These are phyloP conservation scores for Sinapis alba DNA, from an alignment of 441 rosid genomes.

Conservation along the genomic window DNA sequence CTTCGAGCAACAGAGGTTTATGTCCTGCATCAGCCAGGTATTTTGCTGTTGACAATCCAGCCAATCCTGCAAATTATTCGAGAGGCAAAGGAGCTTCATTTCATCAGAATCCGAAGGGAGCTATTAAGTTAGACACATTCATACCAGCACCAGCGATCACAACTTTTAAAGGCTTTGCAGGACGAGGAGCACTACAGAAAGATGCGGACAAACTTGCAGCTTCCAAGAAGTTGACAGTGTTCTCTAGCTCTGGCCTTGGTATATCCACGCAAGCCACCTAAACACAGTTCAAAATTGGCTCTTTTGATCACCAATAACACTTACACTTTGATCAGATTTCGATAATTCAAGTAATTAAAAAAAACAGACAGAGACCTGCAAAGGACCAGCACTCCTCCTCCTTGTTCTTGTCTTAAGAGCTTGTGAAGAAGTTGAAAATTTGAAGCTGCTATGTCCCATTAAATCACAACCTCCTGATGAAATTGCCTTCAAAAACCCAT, in stretches of 20 bases:
- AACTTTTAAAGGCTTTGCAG: slow-evolving; percentile 72
- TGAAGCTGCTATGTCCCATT: slow-evolving; percentile 50
- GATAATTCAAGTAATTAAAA: not conserved
- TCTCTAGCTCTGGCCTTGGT: slow-evolving; percentile 87
- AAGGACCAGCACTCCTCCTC: slow-evolving; percentile 39
- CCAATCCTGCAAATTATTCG: slow-evolving; percentile 65
- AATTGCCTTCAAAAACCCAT: slow-evolving; percentile 31
- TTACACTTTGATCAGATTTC: not conserved
- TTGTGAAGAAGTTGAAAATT: slow-evolving; percentile 37
- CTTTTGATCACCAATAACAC: slow-evolving; percentile 5
- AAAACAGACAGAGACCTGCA: slow-evolving; percentile 44
- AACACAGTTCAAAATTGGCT: not conserved
- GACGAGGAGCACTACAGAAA: slow-evolving; percentile 68
- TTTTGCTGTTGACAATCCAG: slow-evolving; percentile 92
- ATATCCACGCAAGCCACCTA: slow-evolving; percentile 87
- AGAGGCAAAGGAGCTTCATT: slow-evolving; percentile 9
- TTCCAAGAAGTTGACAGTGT: slow-evolving; percentile 75
- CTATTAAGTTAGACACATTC: not conserved
- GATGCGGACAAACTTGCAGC: slow-evolving; percentile 81
- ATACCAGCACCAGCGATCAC: slow-evolving; percentile 94
- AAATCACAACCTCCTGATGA: slow-evolving; percentile 50
- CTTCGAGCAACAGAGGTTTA: slow-evolving; percentile 81
- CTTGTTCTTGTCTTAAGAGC: slow-evolving; percentile 42
- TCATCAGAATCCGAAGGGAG: not conserved
- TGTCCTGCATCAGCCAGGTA: slow-evolving; percentile 98